Percentiles rank a stretch among this genome's conserved stretches.
These are phyloP conservation scores for Cutaneotrichosporon cutaneum DNA, from an alignment of 1,284 basidiomycete genomes.

Conservation along the genomic window DNA sequence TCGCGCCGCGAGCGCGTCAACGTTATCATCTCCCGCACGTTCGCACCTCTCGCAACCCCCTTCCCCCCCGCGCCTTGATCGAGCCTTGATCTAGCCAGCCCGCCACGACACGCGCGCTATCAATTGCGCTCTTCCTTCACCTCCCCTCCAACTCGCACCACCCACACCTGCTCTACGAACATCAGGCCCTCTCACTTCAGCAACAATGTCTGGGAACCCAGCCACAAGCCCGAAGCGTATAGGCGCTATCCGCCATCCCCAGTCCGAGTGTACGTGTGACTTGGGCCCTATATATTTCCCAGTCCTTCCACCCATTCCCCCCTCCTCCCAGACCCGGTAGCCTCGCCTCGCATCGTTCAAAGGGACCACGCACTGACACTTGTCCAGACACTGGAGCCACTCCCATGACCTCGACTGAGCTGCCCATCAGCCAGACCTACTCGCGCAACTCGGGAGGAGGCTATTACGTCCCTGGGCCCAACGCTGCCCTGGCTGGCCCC, in stretches of 20 bases:
- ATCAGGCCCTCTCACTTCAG: neutral
- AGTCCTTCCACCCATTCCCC: neutral
- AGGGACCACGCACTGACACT: slow-evolving; percentile 13
- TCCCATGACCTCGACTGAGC: slow-evolving; percentile 34
- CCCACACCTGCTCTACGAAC: neutral
- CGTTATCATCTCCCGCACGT: neutral
- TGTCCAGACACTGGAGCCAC: slow-evolving; percentile 50
- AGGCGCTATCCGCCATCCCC: slow-evolving; percentile 50
- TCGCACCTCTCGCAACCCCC: neutral
- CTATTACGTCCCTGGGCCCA: slow-evolving; percentile 27
- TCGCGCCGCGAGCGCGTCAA: neutral
- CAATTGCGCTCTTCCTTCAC: neutral
- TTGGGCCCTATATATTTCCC: neutral
- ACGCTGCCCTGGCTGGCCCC: slow-evolving; percentile 7
- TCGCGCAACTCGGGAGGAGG: slow-evolving; percentile 48
- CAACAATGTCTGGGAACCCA: slow-evolving; percentile 32
- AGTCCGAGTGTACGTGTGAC: slow-evolving; percentile 44
- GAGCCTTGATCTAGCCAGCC: too few relatives aligned
- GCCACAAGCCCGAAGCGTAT: slow-evolving; percentile 41
- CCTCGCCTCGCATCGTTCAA: neutral
- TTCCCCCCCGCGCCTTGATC: too few relatives aligned
- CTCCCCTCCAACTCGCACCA: neutral
- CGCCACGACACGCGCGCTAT: neutral
- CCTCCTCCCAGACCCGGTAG: neutral
- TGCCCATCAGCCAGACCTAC: slow-evolving; percentile 31